phyloP scores from a whole-genome alignment of 495 filamentous ascomycete species.

The Pseudomonodictys pantanalensis region DNA sequence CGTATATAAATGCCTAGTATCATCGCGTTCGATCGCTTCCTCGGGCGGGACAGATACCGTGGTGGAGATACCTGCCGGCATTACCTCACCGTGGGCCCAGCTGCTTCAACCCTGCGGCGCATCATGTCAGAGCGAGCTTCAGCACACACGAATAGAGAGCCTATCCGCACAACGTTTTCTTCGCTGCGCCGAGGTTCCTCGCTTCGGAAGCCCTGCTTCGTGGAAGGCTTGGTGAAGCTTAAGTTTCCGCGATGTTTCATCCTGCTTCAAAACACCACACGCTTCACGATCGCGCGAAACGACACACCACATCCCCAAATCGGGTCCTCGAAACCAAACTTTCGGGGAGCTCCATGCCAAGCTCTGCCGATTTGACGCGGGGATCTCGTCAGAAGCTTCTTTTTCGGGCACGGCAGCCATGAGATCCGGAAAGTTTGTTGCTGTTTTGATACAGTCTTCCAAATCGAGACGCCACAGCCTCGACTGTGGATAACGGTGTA shows the following conservation, averaged over 20 bases:
- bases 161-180: neutral
- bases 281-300: conserved; percentile 8
- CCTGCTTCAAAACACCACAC: conserved; percentile 9
- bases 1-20: too few relatives aligned
- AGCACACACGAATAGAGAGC: too few relatives aligned
- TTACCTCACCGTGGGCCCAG: too few relatives aligned
- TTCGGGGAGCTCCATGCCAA: neutral
- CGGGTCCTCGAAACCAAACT: neutral
- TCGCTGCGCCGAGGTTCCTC: neutral
- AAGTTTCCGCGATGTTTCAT: conserved; percentile 24
- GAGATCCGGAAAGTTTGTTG: neutral
- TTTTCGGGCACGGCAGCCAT: too few relatives aligned
- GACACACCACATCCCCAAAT: neutral
- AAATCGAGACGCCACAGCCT: neutral
- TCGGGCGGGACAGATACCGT: too few relatives aligned
- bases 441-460: neutral
- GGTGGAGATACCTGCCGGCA: too few relatives aligned
- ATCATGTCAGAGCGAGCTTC: too few relatives aligned
- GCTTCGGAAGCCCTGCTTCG: neutral
- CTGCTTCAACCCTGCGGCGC: too few relatives aligned
- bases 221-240: neutral
- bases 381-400: too few relatives aligned
- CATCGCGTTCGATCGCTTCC: too few relatives aligned
- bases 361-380: neutral
- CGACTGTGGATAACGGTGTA: neutral